Percentiles rank a stretch among this genome's conserved stretches.
Evolutionary conservation across 139 green algal species (phyloP).

Genomic region (Marvania coccoides): DNA sequence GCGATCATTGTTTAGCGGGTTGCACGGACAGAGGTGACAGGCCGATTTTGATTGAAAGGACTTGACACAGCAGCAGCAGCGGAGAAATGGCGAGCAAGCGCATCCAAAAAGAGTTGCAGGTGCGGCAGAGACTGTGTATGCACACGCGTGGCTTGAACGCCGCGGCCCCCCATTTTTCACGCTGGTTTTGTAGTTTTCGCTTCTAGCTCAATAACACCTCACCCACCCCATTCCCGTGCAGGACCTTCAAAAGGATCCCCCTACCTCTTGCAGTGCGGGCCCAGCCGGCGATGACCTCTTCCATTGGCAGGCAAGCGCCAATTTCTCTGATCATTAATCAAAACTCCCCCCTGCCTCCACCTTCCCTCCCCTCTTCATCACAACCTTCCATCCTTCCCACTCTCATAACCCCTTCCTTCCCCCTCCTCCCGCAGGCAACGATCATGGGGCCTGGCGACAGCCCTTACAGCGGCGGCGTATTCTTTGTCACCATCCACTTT

Average conservation of each 20-base stretch:
- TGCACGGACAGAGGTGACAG: too few species aligned
- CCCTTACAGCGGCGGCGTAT: constrained; percentile 90
- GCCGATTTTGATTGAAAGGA: too few species aligned
- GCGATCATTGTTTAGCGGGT: too few species aligned
- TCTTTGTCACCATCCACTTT: constrained; percentile 96
- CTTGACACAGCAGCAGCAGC: neutral
- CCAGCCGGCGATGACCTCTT: constrained; percentile 84
- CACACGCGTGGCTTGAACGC: too few species aligned
- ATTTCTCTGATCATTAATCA: neutral
- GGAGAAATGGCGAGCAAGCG: constrained; percentile 72
- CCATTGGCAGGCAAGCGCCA: constrained; percentile 81
- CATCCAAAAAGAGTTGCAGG: constrained; percentile 83
- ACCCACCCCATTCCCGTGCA: constrained; percentile 23
- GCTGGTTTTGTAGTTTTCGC: neutral
- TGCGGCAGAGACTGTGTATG: constrained; percentile 20
- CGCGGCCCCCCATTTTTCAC: neutral
- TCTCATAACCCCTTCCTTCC: neutral
- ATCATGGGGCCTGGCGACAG: constrained; percentile 77
- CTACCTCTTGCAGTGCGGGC: constrained; percentile 82
- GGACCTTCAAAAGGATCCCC: constrained; percentile 89
- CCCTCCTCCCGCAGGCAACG: constrained; percentile 42
- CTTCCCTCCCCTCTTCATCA: neutral
- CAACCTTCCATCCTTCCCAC: neutral
- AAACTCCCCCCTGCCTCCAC: neutral
- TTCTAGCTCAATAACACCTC: neutral